These are phyloP conservation scores for Lipomyces mesembrius DNA, from an alignment of 805 yeast species.

Conservation along the genomic window DNA sequence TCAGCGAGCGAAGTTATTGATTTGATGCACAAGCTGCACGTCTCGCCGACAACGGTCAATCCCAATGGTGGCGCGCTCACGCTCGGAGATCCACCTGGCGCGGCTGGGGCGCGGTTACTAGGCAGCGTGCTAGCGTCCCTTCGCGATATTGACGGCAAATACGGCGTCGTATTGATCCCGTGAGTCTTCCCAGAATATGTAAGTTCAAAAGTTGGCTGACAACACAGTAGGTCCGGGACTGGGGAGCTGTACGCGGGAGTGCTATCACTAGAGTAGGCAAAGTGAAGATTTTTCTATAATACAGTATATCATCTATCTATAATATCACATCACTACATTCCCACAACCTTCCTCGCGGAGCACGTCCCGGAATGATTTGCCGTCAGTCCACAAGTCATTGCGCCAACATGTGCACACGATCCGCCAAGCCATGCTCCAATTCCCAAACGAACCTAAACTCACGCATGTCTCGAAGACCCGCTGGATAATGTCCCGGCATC, in stretches of 20 bases:
- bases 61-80: conserved; percentile 95
- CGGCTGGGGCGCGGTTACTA: conserved; percentile 53
- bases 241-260: background rate
- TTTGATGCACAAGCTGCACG: conserved; percentile 65
- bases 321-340: background rate
- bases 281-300: no score
- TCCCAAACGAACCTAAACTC: conserved; percentile 16
- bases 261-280: background rate
- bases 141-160: conserved; percentile 42
- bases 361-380: conserved; percentile 24
- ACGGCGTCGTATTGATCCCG: conserved; percentile 48
- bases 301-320: background rate
- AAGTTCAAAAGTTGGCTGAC: background rate
- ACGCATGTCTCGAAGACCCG: conserved; percentile 12
- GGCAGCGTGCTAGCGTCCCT: conserved; percentile 49
- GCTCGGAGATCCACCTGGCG: conserved; percentile 89
- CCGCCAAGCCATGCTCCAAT: conserved; percentile 24
- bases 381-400: conserved; percentile 12
- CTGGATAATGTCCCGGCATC: conserved; percentile 12
- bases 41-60: conserved; percentile 71
- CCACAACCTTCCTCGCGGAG: conserved; percentile 4
- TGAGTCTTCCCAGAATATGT: background rate
- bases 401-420: conserved; percentile 21
- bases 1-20: conserved; percentile 89
- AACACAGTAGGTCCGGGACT: background rate